Base-by-base conservation (phyloP, 139 green algal species). In the Chlorella sp. region DNA sequence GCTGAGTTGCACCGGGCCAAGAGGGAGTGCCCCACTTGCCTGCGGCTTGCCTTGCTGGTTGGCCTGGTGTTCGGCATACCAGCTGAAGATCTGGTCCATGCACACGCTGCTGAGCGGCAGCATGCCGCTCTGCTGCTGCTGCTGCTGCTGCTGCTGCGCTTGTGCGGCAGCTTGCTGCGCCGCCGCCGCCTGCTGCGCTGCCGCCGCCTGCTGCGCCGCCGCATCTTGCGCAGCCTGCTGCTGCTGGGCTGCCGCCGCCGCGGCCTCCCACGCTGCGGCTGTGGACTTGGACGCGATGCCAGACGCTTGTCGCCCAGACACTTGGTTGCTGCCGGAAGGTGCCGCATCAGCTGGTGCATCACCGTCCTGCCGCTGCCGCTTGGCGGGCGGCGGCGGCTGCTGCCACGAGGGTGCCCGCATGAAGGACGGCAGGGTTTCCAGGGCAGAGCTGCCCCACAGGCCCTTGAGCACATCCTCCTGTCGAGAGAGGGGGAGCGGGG, bases 51-150 rank as follows among this genome's bases (percentile, higher is more conserved):
- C 23, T 3, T 39, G 28, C 74, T 81, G 74, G 6, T 21, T 41
- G 12, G 39, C 74, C 34, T n/a, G 18, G 20, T 70, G 69, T 55
- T 81, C 74, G 0, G 74, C 55, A 36, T 57, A 81, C 74, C 74
- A 81, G 56, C 21, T 57, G 34, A 81, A 81, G 32, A 81, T 69
- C 32, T 81, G 74, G 32, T 81, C 74, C 74, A 81, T 81, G 28
- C 74, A 34, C 21, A 81, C 32, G 74, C 74, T 81, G 55, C 47
- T 64, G 30, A 81, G 55, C 74, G 74, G 74, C 74, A 70, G 26
- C 20, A 51, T 30, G 32, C 30, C 16, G 5, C 32, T 57, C 74
- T 34, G 32, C 74, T 81, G 74, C 68, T 74, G 68, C 68, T 39
- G 68, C 68, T 74, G 68, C 56, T 21, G 55, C 34, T 81, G 74